Percentiles rank a stretch among this genome's conserved stretches.
Evolutionary conservation across 495 filamentous ascomycete genomes (phyloP).

Genomic region (Corynascus novoguineensis): DNA sequence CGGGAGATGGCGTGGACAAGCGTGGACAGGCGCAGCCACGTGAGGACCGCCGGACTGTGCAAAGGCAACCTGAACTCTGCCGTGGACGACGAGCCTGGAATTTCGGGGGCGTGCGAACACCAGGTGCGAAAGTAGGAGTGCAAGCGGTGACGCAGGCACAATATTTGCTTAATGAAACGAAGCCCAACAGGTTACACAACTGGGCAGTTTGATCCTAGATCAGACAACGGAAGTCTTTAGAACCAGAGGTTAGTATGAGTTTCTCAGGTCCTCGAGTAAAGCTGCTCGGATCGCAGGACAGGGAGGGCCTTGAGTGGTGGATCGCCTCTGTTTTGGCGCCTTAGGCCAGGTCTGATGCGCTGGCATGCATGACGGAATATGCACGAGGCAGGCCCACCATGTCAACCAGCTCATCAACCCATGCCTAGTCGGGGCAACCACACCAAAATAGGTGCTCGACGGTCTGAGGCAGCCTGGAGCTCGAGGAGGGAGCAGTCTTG

Average conservation of each 20-base stretch:
- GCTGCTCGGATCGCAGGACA: slow-evolving; percentile 36
- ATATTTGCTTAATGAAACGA: slow-evolving; percentile 8
- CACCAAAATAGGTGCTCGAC: slow-evolving; percentile 14
- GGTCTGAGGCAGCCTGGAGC: slow-evolving; percentile 9
- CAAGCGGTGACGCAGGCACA: slow-evolving; percentile 16
- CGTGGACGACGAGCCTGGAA: slow-evolving; percentile 14
- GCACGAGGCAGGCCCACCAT: slow-evolving; percentile 48
- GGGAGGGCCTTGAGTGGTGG: slow-evolving; percentile 33
- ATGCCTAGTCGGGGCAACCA: slow-evolving; percentile 22
- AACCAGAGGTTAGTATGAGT: slow-evolving; percentile 37
- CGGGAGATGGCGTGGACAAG: slow-evolving; percentile 30
- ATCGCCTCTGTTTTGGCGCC: slow-evolving; percentile 40
- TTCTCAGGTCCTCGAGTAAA: slow-evolving; percentile 30
- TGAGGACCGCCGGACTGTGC: slow-evolving; percentile 27
- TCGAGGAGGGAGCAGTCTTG: neutral
- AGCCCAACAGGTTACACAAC: neutral
- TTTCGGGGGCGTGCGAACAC: slow-evolving; percentile 19
- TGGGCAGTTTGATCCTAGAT: slow-evolving; percentile 4
- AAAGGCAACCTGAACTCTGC: slow-evolving; percentile 13
- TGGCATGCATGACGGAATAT: slow-evolving; percentile 56
- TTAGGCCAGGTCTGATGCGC: slow-evolving; percentile 49
- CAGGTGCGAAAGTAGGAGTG: slow-evolving; percentile 5
- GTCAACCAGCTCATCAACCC: slow-evolving; percentile 36
- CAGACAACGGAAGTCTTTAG: slow-evolving; percentile 12
- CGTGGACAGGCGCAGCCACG: slow-evolving; percentile 38